Base-by-base conservation (phyloP, 768 basidiomycete species). In the Phaffia tasmanica region DNA sequence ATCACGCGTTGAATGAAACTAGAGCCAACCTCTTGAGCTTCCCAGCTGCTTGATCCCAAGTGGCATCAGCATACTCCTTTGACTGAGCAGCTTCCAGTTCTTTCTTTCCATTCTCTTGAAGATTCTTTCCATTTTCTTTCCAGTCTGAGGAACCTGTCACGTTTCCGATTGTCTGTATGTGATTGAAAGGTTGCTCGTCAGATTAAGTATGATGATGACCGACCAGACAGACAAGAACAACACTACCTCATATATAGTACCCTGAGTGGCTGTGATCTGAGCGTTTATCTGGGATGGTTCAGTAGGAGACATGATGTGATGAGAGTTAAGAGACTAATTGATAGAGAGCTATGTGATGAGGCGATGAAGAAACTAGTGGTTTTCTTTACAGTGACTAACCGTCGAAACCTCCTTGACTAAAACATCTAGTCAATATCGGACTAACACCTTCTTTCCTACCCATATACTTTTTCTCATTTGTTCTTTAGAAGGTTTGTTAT, bases 221-320 rank as follows among this genome's bases (percentile, higher is more conserved):
- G 3, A 16, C 5, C 25, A 46, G 21, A 30, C 3, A 15, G 15
- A 21, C 9, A 23, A 60, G 57, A 30, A 8, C 6, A 42, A 47
- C 23, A 46, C 25, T 23, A 61, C 59, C 46, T 48, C 19, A 27
- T 61, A 48, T 0, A 49, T 42, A 2, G 8, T 7, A 23, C 59
- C 59, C 46, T 61, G 59, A 49, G 30, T 8, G 2, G 32, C 19
- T 29, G 23, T 46, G n/a, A 61, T 46, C 25, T 61, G 59, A 25
- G 59, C 32, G 47, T 48, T 19, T 25, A 61, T n/a, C 46, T 61
- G 59, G 7, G 59, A 61, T 21, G 59, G 59, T 53, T 53, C 51
- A 11, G 35, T 11, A 42, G 35, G 35, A 42, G 35, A 42, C 35
- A 42, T 42, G 35, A 42, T 42, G 35, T 42, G 35, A 42, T 42